These are phyloP conservation scores for Kluyveromyces starmeri DNA, from an alignment of 805 yeast species.

Conservation along the genomic window DNA sequence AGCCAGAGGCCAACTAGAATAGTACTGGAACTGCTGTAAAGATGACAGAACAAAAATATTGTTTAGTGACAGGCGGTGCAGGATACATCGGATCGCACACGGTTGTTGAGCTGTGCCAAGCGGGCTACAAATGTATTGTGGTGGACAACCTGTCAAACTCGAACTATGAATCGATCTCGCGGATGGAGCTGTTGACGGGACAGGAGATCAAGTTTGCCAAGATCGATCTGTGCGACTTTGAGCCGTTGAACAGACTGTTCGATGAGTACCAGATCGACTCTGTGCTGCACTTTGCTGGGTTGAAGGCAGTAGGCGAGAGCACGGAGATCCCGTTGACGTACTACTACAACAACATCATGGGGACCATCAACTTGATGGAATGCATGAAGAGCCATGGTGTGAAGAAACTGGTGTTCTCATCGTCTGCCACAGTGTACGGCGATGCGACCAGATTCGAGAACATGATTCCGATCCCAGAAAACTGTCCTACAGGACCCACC, in stretches of 20 bases:
- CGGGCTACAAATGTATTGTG: slow-evolving; percentile 62
- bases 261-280: slow-evolving; percentile 40
- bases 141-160: slow-evolving; percentile 66
- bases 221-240: slow-evolving; percentile 49
- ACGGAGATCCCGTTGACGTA: slow-evolving; percentile 57
- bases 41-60: slow-evolving; percentile 24
- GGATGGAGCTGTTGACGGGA: slow-evolving; percentile 46
- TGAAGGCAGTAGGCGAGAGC: slow-evolving; percentile 78
- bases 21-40: too few species aligned
- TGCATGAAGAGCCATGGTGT: slow-evolving; percentile 41
- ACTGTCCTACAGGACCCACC: slow-evolving; percentile 65
- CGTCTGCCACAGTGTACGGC: slow-evolving; percentile 80
- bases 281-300: slow-evolving; percentile 73
- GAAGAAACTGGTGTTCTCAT: slow-evolving; percentile 55
- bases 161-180: slow-evolving; percentile 52
- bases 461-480: slow-evolving; percentile 73
- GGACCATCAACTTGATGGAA: slow-evolving; percentile 50
- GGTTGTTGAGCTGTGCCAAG: slow-evolving; percentile 49
- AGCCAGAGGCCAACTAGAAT: too few species aligned
- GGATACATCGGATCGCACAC: slow-evolving; percentile 85
- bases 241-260: slow-evolving; percentile 40
- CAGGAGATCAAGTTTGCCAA: slow-evolving; percentile 45
- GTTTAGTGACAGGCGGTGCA: slow-evolving; percentile 77
- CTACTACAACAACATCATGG: slow-evolving; percentile 59
- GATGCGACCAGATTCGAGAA: slow-evolving; percentile 64